These are phyloP conservation scores for Puccinia coronata DNA, from an alignment of 1,284 basidiomycete species.

Conservation along the genomic window DNA sequence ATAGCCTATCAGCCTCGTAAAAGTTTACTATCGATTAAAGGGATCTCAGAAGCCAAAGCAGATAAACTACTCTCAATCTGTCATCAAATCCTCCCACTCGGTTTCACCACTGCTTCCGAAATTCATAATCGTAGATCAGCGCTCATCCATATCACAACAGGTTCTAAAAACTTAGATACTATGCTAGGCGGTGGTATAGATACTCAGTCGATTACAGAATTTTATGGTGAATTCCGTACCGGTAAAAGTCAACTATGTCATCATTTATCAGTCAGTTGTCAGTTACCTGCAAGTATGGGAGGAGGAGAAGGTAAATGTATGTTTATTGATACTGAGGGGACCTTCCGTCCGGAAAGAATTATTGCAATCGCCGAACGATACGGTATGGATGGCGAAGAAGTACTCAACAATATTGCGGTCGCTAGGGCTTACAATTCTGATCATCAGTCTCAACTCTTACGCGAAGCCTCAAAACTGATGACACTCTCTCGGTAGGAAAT, in stretches of 20 bases:
- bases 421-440: slow-evolving; percentile 98
- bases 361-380: slow-evolving; percentile 92
- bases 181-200: slow-evolving; percentile 96
- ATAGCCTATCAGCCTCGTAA: slow-evolving; percentile 99
- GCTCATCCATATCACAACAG: slow-evolving; percentile 94
- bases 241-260: slow-evolving; percentile 99
- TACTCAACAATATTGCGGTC: slow-evolving; percentile 97
- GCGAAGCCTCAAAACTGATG: slow-evolving; percentile 94
- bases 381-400: slow-evolving; percentile 94
- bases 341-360: slow-evolving; percentile 93
- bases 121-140: slow-evolving; percentile 94
- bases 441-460: slow-evolving; percentile 87
- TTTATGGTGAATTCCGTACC: slow-evolving; percentile 98
- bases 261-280: slow-evolving; percentile 95
- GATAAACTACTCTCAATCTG: slow-evolving; percentile 89
- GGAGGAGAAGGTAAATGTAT: slow-evolving; percentile 98
- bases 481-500: slow-evolving; percentile 79
- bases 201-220: slow-evolving; percentile 96
- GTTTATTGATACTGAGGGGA: slow-evolving; percentile 98
- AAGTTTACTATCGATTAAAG: slow-evolving; percentile 84
- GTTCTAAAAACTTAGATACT: slow-evolving; percentile 92
- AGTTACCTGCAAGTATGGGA: slow-evolving; percentile 92
- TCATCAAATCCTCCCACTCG: slow-evolving; percentile 92
- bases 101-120: slow-evolving; percentile 97
- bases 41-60: slow-evolving; percentile 95